These are phyloP conservation scores for Cercospora citrullina DNA, from an alignment of 2,329 filamentous ascomycete species.

Conservation along the genomic window DNA sequence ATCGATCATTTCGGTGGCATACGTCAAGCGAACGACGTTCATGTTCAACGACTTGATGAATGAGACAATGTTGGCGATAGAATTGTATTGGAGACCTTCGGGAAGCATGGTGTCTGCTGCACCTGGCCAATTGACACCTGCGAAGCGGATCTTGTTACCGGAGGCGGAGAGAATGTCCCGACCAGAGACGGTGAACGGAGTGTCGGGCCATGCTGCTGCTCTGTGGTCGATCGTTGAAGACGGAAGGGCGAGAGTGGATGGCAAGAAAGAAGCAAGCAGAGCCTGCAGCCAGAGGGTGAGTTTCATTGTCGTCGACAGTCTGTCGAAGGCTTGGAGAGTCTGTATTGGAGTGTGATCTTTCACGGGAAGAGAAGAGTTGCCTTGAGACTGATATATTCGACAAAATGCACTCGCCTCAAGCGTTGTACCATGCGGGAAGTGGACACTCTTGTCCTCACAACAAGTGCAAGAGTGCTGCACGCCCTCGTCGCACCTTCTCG, in stretches of 20 bases:
- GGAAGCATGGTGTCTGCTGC: conserved; percentile 64
- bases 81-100: conserved; percentile 63
- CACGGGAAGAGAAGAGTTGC: not conserved
- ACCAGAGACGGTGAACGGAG: conserved; percentile 28
- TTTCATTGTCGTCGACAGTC: not conserved
- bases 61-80: conserved; percentile 55
- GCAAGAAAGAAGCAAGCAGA: not conserved
- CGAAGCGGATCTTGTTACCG: conserved; percentile 44
- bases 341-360: not conserved
- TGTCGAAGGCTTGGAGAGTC: not conserved
- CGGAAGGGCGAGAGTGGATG: not conserved
- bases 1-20: conserved; percentile 65
- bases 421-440: not conserved
- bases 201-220: conserved; percentile 22
- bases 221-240: not conserved
- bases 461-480: not conserved
- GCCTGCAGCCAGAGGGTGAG: not conserved
- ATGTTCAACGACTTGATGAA: conserved; percentile 55
- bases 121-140: conserved; percentile 63
- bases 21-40: conserved; percentile 57
- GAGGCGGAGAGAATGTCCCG: conserved; percentile 38
- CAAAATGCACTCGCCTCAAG: not conserved
- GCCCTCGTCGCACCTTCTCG: not conserved
- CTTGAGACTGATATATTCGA: not conserved
- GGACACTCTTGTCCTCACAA: not conserved